phyloP scores from a whole-genome alignment of 768 basidiomycete genomes.

The Trametes villosa region DNA sequence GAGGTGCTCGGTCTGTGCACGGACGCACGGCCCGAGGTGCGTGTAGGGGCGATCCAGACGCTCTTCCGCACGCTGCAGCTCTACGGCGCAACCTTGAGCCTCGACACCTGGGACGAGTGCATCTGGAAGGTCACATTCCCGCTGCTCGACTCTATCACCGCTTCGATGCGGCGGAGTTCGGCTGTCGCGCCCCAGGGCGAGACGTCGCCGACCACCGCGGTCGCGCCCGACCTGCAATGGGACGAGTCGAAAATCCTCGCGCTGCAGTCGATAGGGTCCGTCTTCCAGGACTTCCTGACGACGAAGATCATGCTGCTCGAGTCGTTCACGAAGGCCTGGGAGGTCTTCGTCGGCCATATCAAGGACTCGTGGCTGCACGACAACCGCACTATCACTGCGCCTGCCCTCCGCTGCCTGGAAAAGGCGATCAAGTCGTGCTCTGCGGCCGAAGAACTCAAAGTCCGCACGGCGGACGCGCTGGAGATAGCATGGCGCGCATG shows the following conservation, averaged over 20 bases:
- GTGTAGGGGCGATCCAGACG: constrained; percentile 94
- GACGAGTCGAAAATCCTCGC: constrained; percentile 90
- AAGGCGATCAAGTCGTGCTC: constrained; percentile 70
- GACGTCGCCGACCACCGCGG: constrained; percentile 20
- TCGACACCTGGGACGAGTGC: constrained; percentile 87
- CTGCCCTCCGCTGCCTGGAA: constrained; percentile 85
- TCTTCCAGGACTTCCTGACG: constrained; percentile 80
- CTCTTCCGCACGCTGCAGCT: constrained; percentile 92
- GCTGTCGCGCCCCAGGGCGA: constrained; percentile 17
- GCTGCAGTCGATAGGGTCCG: constrained; percentile 79
- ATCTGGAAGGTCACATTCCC: constrained; percentile 93
- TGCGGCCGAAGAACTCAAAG: constrained; percentile 36
- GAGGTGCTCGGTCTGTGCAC: constrained; percentile 84
- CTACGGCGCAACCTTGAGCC: constrained; percentile 84
- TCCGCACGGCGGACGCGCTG: constrained; percentile 51
- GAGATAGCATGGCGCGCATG: constrained; percentile 74
- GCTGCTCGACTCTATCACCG: constrained; percentile 70
- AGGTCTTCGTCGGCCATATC: constrained; percentile 72
- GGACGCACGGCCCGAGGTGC: constrained; percentile 84
- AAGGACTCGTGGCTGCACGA: constrained; percentile 72
- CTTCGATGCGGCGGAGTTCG: constrained; percentile 50
- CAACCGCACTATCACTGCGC: constrained; percentile 67
- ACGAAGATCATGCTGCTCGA: constrained; percentile 73
- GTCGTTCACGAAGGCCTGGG: constrained; percentile 75
- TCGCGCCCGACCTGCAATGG: constrained; percentile 56